A percentile compares a stretch with the other conserved stretches of the same genome.
These are phyloP conservation scores for Cutaneotrichosporon spelunceum DNA, from an alignment of 1,284 basidiomycete genomes.

Conservation along the genomic window DNA sequence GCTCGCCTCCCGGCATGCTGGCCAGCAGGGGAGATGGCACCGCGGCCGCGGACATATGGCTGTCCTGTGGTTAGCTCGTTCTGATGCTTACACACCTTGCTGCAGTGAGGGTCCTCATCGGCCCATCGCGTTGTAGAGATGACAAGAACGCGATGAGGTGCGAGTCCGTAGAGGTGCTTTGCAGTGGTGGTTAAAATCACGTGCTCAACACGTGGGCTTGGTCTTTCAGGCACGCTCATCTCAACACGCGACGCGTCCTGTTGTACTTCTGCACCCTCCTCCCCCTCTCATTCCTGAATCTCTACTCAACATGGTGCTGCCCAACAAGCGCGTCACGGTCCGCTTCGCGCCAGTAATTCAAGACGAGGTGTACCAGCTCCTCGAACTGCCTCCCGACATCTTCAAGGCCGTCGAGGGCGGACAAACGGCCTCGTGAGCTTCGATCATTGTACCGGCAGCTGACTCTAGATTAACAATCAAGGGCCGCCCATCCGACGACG, in stretches of 20 bases:
- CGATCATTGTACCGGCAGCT: background rate
- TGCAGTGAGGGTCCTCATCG: background rate
- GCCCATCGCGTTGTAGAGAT: background rate
- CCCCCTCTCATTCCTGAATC: background rate
- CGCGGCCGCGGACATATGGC: background rate
- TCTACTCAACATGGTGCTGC: conserved; percentile 11
- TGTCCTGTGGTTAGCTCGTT: background rate
- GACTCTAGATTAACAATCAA: conserved; percentile 68
- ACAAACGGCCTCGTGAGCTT: conserved; percentile 36
- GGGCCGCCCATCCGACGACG: conserved; percentile 74
- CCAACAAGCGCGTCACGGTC: conserved; percentile 22
- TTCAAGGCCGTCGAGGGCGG: conserved; percentile 44
- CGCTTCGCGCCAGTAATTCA: conserved; percentile 25
- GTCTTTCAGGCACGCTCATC: background rate
- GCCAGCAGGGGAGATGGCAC: conserved; percentile 12
- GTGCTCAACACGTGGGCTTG: background rate
- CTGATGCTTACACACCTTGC: background rate
- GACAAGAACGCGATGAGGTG: background rate
- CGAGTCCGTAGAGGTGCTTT: background rate
- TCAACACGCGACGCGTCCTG: background rate
- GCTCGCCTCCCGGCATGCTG: conserved; percentile 7
- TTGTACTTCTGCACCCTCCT: background rate
- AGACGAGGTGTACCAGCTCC: conserved; percentile 47
- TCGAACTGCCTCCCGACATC: conserved; percentile 50
- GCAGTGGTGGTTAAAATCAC: background rate